Percentiles rank a stretch among this genome's conserved stretches.
phyloP scores from a whole-genome alignment of 148 eudicot genomes.

The Chenopodium formosanum region DNA sequence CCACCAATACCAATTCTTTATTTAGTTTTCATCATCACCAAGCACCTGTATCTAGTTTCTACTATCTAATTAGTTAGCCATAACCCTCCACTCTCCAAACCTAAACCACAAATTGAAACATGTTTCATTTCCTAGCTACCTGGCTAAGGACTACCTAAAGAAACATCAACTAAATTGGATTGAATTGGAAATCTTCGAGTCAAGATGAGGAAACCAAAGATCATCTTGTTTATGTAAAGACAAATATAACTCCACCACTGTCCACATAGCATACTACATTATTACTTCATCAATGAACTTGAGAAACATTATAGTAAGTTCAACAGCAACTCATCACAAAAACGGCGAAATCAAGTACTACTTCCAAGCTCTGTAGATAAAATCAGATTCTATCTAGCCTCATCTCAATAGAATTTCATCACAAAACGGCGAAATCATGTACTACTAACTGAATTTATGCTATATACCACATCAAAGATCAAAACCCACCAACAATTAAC shows the following conservation, averaged over 20 bases:
- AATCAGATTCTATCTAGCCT: neutral
- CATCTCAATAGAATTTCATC: neutral
- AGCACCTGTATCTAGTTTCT: neutral
- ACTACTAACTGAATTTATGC: neutral
- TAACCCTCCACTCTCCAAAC: neutral
- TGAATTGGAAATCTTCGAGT: neutral
- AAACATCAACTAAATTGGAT: neutral
- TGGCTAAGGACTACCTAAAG: neutral
- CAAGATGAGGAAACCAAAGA: neutral
- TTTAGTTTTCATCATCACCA: neutral
- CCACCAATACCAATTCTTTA: neutral
- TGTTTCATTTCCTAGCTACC: slow-evolving; percentile 3
- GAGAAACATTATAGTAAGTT: neutral
- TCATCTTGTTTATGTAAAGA: neutral
- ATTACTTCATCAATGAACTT: neutral
- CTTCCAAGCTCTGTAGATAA: neutral
- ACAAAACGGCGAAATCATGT: neutral
- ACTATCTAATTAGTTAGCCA: neutral
- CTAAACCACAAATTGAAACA: slow-evolving; percentile 1
- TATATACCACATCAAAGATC: neutral
- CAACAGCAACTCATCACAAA: neutral
- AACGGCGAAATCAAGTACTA: slow-evolving; percentile 6
- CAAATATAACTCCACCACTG: neutral
- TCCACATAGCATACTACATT: neutral
- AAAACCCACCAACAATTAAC: neutral